phyloP scores from a whole-genome alignment of 78 protist genomes.

The Pigoraptor vietnamica region DNA sequence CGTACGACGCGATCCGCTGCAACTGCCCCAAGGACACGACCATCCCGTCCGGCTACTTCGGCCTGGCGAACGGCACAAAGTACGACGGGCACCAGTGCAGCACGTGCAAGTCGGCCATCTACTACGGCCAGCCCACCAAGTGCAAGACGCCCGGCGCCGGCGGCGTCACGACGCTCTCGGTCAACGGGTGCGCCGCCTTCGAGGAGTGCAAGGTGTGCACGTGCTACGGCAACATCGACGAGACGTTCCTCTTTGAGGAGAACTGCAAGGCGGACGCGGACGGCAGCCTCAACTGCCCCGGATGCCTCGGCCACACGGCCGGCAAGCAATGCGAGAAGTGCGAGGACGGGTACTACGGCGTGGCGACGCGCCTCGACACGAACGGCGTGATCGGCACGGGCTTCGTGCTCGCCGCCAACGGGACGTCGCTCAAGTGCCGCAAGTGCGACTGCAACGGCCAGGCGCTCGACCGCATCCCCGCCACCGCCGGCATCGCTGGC shows the following conservation, averaged over 20 bases:
- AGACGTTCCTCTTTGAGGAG: background rate
- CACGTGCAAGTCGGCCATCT: background rate
- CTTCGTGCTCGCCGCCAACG: background rate
- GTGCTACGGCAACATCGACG: background rate
- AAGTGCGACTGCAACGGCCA: conserved; percentile 7
- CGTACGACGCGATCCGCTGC: background rate
- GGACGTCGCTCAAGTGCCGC: conserved; percentile 1
- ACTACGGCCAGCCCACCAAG: background rate
- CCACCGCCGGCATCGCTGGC: background rate
- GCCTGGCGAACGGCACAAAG: background rate
- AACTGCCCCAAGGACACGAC: background rate
- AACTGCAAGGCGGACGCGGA: background rate
- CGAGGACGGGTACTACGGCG: conserved; percentile 6
- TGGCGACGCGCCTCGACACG: background rate
- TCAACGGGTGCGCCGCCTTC: background rate
- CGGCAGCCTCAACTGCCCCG: background rate
- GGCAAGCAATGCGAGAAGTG: background rate
- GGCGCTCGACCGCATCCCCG: background rate
- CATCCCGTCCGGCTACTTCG: background rate
- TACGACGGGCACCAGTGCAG: background rate
- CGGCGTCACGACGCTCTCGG: background rate
- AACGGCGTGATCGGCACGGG: background rate
- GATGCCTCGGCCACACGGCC: background rate
- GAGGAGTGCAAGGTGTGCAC: background rate
- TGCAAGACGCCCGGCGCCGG: background rate